Base-by-base conservation (phyloP, 352 stramenopile species). In the Phytopythium chamaehyphon region DNA sequence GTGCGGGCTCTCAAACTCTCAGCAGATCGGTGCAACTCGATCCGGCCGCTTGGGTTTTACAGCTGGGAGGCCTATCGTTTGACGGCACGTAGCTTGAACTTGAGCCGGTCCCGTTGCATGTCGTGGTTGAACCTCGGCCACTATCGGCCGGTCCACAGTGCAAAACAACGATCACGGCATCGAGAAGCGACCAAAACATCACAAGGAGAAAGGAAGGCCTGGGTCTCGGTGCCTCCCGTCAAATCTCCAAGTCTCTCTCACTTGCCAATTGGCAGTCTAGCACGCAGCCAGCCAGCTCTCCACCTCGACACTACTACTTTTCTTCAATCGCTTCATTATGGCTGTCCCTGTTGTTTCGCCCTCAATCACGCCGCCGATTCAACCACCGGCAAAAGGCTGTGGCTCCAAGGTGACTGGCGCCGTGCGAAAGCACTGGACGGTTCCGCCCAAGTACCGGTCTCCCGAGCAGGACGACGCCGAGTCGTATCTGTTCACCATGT, bases 341-440 rank as follows among this genome's bases (percentile, higher is more conserved):
- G 51, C 53, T 14, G 62, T 63, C 40, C 28, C 28, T 9, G 28
- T 33, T 5, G 9, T 33, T 33, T 33, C 28, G 28, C n/a, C 57
- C 26, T 64, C 61, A 35, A 51, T 68, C 51, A 46, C 51, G 33
- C 47, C 51, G 40, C 31, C 64, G 42, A 54, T 56, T 9, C 28
- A 33, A 19, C 52, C 59, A n/a, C 19, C 59, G 10, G 49, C 61
- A 49, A 64, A 67, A 31, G 59, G 47, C 14, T 79, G 69, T 44
- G 31, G 49, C 26, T 33, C 55, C 45, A 66, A 66, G 40, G 37
- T 66, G 51, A 59, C 55, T 2, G 55, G 59, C 3, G 49, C 52
- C 1, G 37, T 76, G 10, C 28, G 60, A 6, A 64, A 73, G 42
- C 68, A 86, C 59, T 86, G 70, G 72, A 86, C 75, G 16, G 71